Base-by-base conservation (phyloP, 202 grass and related monocot genomes). In the Brachypodium distachyon region DNA sequence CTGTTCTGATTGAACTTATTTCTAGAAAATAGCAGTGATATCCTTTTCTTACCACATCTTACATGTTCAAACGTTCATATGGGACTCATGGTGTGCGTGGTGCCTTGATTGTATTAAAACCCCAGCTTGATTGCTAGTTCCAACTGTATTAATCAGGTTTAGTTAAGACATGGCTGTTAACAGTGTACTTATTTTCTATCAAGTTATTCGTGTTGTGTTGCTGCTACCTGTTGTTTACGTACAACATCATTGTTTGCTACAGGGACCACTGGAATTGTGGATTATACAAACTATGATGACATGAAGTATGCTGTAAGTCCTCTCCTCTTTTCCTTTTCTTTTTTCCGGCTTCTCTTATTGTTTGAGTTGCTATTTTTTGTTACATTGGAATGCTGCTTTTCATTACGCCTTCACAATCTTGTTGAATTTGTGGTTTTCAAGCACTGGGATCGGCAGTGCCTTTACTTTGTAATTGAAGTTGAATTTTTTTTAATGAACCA, bases 281-380 rank as follows among this genome's bases (percentile, higher is more conserved):
- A 94, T 63, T 94, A 94, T 44, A 94, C 91, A 55, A 94, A 94
- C 76, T 86, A 91, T 69, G 88, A 94, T 58, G 91, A 94, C 60
- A 94, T 94, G 91, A 91, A 94, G 57, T 94, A 91, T 86, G 91
- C 91, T 74, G 87, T 94, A 84, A 61, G 85, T 66, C 3, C 16
- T 16, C 62, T 77, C 4, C 29, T 44, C 1, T 67, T n/a, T 21
- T 68, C 33, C 34, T 36, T 14, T 39, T 7, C 19, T 13, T 33
- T 44, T 47, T 59, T 5, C 42, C 1, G 1, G 6, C 9, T 6
- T 64, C 17, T 57, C 14, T 68, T 78, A 17, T 67, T 21, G 19
- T n/a, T n/a, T 27, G 33, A 5, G 28, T 41, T n/a, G 52, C 13
- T 81, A 36, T 11, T 70, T 53, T 52, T 70, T 12, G 28, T 39